These are phyloP conservation scores for Pyricularia grisea DNA, from an alignment of 2,329 filamentous ascomycete genomes.

Conservation along the genomic window DNA sequence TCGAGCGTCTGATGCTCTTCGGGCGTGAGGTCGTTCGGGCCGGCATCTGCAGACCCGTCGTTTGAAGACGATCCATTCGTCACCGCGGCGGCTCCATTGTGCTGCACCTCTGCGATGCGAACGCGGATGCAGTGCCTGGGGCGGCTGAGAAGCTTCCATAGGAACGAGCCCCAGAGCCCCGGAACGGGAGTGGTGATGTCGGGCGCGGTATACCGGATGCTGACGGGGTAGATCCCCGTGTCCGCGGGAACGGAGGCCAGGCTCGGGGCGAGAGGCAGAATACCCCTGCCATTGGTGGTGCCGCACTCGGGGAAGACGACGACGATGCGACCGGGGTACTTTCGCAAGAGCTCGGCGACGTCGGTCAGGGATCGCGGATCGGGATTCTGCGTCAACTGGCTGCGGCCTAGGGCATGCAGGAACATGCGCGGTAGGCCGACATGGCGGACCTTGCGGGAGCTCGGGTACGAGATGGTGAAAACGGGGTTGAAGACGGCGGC, in stretches of 20 bases:
- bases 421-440: slow-evolving; percentile 72
- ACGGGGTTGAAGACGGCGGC: slow-evolving; percentile 94
- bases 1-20: slow-evolving; percentile 68
- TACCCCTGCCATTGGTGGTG: slow-evolving; percentile 86
- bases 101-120: slow-evolving; percentile 70
- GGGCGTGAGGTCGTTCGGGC: slow-evolving; percentile 24
- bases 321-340: slow-evolving; percentile 66
- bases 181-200: slow-evolving; percentile 90
- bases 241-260: slow-evolving; percentile 57
- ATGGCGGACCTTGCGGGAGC: slow-evolving; percentile 61
- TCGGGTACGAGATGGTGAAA: slow-evolving; percentile 79
- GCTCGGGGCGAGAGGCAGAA: slow-evolving; percentile 73
- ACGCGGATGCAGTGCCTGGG: slow-evolving; percentile 87
- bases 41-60: slow-evolving; percentile 14
- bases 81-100: slow-evolving; percentile 24
- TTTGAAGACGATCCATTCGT: slow-evolving; percentile 20
- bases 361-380: slow-evolving; percentile 40
- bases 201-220: slow-evolving; percentile 76
- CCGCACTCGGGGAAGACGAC: slow-evolving; percentile 90
- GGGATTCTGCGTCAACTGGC: slow-evolving; percentile 33
- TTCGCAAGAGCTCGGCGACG: slow-evolving; percentile 50
- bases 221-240: slow-evolving; percentile 81
- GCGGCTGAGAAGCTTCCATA: slow-evolving; percentile 78
- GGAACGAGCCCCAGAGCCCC: slow-evolving; percentile 58
- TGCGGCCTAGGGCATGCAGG: slow-evolving; percentile 57